Base-by-base conservation (phyloP, 2,329 filamentous ascomycete genomes). In the Chaetomium sp. region DNA sequence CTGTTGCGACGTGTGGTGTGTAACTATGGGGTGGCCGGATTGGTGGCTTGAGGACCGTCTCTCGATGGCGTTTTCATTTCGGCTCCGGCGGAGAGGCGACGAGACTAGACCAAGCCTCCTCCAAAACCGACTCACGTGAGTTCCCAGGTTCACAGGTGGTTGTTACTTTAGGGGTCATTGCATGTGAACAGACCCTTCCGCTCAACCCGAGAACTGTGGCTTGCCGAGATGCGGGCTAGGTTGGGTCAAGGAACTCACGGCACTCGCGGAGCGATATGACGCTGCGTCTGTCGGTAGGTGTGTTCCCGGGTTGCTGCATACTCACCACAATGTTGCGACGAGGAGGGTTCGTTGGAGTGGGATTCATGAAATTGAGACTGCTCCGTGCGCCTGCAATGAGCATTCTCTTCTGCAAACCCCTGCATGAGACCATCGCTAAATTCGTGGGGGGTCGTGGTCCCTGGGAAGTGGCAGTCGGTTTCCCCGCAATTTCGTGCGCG, bases 41-140 rank as follows among this genome's bases (percentile, higher is more conserved):
- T 63, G 50, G 60, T 45, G 64, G 64, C 60, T 66, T 62, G 9
- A n/a, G 21, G 4, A 35, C 9, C 6, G 29, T 29, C 29, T 23
- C 21, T 6, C 5, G 23, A 49, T 58, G 25, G 38, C 38, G 29
- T 9, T 47, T 27, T 62, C 58, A 65, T 62, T 65, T 62, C 63
- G 54, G 50, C 57, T 59, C 62, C 57, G 42, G 38, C 29, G 27
- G 31, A 33, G 27, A 21, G 51, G 27, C n/a, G 53, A 33, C 9
- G 10, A 23, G n/a, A 33, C 9, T 4, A 23, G n/a, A 25, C 21
- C 9, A 19, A 19, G 13, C 13, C 50, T 53, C 19, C 10, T 38
- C n/a, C 19, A 25, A 8, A 29, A 13, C 19, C 5, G 27, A 29
- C 13, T 51, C 21, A 27, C 25, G n/a, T n/a, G 27, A 29, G 27